Base-by-base conservation (phyloP, 768 basidiomycete genomes). In the Flagelloscypha sp. region DNA sequence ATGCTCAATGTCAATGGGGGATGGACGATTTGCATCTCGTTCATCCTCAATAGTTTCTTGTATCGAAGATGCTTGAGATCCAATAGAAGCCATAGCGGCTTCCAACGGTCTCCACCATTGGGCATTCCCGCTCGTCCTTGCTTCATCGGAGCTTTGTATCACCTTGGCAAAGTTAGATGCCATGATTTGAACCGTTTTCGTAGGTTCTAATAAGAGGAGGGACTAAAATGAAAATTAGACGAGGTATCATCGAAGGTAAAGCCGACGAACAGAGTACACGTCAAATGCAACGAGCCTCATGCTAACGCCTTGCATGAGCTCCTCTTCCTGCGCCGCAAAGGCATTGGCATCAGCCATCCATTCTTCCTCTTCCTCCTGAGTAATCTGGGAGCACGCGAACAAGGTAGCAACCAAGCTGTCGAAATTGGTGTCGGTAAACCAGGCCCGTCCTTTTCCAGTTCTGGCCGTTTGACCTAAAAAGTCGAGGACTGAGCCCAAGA, bases 71-170 rank as follows among this genome's bases (percentile, higher is more conserved):
- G 86, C 66, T 46, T 88, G 77, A 10, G 85, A 84, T 15, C 89
- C 90, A 18, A 93, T 59, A 3, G 79, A 74, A 6, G 87, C 85
- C 4, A 97, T 68, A 6, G 74, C 74, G 2, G 88, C 82, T 62
- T 99, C 94, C 34, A 97, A 66, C 9, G 80, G 74, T 50, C 86
- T 79, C 95, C 95, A 99, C 89, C 90, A 93, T 39, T 79, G 74
- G 7, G 57, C 49, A 19, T 67, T 58, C 2, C 81, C 79, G 11
- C 61, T 48, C 35, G 74, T 68, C 27, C 76, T 71, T 24, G 68
- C 52, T 40, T 67, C 61, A 23, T 76, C 65, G 3, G 85, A 79
- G 4, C 73, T 61, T 1, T 54, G 45, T 23, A 89, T 69, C n/a
- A 76, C 60, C 38, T 66, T n/a, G n/a, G n/a, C n/a, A n/a, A n/a